Conservation (phyloP, 176 grass and related monocot genomes). For the Zoysia japonica region DNA sequence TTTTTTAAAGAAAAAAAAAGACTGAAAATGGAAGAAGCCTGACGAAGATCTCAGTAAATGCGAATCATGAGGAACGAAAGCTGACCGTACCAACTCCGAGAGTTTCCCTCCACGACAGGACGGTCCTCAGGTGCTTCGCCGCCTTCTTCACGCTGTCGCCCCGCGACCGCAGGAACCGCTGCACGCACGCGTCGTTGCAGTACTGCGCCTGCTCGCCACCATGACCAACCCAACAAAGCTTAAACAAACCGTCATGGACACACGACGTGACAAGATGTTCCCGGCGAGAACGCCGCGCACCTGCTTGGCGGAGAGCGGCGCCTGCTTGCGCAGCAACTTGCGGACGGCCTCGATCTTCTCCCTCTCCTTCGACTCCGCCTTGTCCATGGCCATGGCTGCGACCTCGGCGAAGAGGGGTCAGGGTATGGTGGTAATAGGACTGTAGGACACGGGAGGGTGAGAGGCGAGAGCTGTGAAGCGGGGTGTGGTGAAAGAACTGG, state of each 20-base stretch:
- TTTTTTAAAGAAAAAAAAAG: conserved; percentile 27
- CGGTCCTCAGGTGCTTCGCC: conserved; percentile 76
- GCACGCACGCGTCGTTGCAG: conserved; percentile 89
- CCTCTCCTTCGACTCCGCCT: conserved; percentile 66
- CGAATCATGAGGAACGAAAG: conserved; percentile 14
- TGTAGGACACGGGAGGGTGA: background rate
- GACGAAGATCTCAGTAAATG: conserved; percentile 22
- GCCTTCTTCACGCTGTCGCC: conserved; percentile 91
- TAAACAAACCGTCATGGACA: background rate
- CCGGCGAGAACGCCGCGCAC: conserved; percentile 25
- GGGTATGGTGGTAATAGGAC: background rate
- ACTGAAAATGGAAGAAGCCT: background rate
- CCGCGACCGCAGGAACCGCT: conserved; percentile 69
- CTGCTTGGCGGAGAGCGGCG: conserved; percentile 80
- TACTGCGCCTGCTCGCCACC: conserved; percentile 67
- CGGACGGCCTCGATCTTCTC: conserved; percentile 80
- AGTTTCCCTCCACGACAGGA: conserved; percentile 87
- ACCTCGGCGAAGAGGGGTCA: background rate
- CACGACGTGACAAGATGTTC: background rate
- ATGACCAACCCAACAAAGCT: background rate
- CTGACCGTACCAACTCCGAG: conserved; percentile 61
- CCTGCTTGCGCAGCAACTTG: conserved; percentile 81
- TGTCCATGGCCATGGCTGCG: conserved; percentile 66
- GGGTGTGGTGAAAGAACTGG: conserved; percentile 5
- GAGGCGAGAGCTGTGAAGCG: background rate